Base-by-base conservation (phyloP, 768 basidiomycete genomes). In the Mrakia hoshinonis region DNA sequence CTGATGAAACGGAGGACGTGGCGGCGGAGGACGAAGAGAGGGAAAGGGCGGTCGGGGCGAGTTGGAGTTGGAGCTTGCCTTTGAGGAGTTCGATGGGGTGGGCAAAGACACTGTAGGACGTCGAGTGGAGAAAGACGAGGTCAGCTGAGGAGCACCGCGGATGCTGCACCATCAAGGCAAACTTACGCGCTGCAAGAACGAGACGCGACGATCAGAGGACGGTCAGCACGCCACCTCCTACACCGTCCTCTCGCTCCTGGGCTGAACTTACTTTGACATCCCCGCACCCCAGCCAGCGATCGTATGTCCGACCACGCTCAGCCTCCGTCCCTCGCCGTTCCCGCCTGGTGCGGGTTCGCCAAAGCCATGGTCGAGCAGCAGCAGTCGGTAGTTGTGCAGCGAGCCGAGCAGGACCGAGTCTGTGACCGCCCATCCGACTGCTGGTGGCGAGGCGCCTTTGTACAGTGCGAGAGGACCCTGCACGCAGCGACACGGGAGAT, bases 51-150 rank as follows among this genome's bases (percentile, higher is more conserved):
- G 60, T 68, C n/a, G 72, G 76, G 11, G 77, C 77, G 29, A 76
- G 75, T 55, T 80, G 79, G 5, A 79, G 52, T 66, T 80, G 78
- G 20, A 79, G 74, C 73, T 76, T 75, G 83, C 87, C 86, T 84
- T 92, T 92, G 73, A 92, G 81, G 67, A 87, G 83, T 77, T 92
- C 90, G 47, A 91, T 84, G 0, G 90, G 89, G 18, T 88, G 89
- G 6, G 90, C 89, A 34, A 90, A 79, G 22, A 87, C 69, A 15
- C 88, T 85, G 76, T 88, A 89, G 74, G n/a, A n/a, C n/a, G 22
- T 58, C 39, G n/a, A 38, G 0, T 10, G 7, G 55, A 58, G 7
- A 20, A 10, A 10, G 4, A 4, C 4, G 3, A 46, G 43, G 34
- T 63, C 5, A 63, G 34, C 34, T 34, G n/a, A 38, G 7, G 4